Evolutionary conservation across 2,329 filamentous ascomycete genomes (phyloP), one percentile per base, ranked within the genome.

Genomic region (Furcasterigmium furcatum): DNA sequence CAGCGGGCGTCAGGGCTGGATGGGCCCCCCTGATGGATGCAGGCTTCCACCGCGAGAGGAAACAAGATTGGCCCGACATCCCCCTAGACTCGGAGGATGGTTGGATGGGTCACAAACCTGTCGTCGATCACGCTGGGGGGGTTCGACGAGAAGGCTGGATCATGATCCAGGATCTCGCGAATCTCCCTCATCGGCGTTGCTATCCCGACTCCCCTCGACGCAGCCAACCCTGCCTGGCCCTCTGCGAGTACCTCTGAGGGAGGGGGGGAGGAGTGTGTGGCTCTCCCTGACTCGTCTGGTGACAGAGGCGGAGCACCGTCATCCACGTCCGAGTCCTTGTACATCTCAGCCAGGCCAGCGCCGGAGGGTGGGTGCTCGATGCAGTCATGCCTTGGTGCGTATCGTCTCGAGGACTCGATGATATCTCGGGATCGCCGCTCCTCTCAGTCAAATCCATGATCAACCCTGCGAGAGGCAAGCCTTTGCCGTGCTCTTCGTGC

Each of bases 171-270:
- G n/a, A 36, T 36, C 34, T 36, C 34, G 34, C 34, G 34, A 36
- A 36, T 36, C 34, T 36, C 34, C 34, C 34, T 10, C 18, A 16
- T 36, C n/a, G 34, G 10, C 34, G n/a, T 36, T 9, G n/a, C 34
- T 36, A 36, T 36, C n/a, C 34, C n/a, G 34, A 36, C 34, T 36
- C 34, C 34, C 34, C n/a, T n/a, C n/a, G n/a, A n/a, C n/a, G n/a
- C n/a, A n/a, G n/a, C n/a, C n/a, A n/a, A n/a, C n/a, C n/a, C n/a
- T n/a, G n/a, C n/a, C n/a, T n/a, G n/a, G n/a, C n/a, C n/a, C n/a
- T n/a, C n/a, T n/a, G n/a, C n/a, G n/a, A n/a, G n/a, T n/a, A n/a
- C n/a, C n/a, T n/a, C n/a, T n/a, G n/a, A n/a, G n/a, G n/a, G n/a
- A n/a, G n/a, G n/a, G n/a, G n/a, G n/a, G n/a, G 10, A 34, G 12